Percentiles rank a stretch among this genome's conserved stretches.
phyloP scores from a whole-genome alignment of 805 yeast species.

The Suhomyces vadensis region DNA sequence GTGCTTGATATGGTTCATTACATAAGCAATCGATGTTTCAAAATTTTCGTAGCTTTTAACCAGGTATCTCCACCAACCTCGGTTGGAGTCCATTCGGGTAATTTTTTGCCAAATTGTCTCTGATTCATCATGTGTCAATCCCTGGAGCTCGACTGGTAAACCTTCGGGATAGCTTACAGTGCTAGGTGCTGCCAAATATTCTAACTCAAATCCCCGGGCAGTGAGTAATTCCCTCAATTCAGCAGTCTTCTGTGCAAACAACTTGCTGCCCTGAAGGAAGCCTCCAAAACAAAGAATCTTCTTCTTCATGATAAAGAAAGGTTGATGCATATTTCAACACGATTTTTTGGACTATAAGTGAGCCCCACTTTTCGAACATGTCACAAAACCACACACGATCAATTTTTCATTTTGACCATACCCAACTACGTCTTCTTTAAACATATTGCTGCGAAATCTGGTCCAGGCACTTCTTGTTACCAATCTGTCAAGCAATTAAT shows the following conservation, averaged over 20 bases:
- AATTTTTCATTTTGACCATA: background rate
- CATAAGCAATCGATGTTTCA: slow-evolving; percentile 25
- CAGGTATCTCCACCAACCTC: slow-evolving; percentile 40
- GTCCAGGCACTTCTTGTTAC: background rate
- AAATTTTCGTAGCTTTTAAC: slow-evolving; percentile 20
- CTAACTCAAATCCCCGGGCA: slow-evolving; percentile 28
- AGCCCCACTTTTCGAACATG: background rate
- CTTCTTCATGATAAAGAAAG: background rate
- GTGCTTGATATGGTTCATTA: slow-evolving; percentile 27
- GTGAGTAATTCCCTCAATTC: slow-evolving; percentile 29
- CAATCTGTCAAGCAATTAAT: background rate
- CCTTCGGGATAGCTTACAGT: background rate
- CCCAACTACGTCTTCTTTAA: background rate
- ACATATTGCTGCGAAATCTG: background rate
- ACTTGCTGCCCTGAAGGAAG: slow-evolving; percentile 36
- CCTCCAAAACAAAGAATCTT: slow-evolving; percentile 38
- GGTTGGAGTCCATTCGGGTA: slow-evolving; percentile 27
- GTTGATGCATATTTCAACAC: background rate
- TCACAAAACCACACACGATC: background rate
- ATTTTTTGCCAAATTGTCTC: slow-evolving; percentile 27
- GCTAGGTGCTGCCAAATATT: slow-evolving; percentile 36
- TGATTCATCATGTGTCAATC: background rate
- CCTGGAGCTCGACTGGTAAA: background rate
- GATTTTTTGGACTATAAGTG: background rate
- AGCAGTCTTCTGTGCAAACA: slow-evolving; percentile 35